These are phyloP conservation scores for Stromatinia cepivora DNA, from an alignment of 2,329 filamentous ascomycete genomes.

Conservation along the genomic window DNA sequence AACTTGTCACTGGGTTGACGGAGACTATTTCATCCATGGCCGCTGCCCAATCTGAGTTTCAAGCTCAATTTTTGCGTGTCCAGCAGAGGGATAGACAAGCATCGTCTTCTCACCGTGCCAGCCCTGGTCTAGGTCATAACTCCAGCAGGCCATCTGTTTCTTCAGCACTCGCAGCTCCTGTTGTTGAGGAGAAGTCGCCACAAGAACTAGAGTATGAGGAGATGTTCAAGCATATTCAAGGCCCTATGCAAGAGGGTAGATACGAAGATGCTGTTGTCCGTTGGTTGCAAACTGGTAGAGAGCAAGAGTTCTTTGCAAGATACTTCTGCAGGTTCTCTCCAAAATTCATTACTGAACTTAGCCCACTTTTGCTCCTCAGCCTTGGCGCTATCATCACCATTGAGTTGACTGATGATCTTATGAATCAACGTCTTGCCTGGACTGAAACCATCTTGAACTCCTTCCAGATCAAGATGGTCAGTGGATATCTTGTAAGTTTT, in stretches of 20 bases:
- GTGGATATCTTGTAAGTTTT: constrained; percentile 41
- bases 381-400: constrained; percentile 64
- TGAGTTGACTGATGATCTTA: constrained; percentile 53
- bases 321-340: constrained; percentile 54
- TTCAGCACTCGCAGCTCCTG: constrained; percentile 27
- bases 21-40: constrained; percentile 72
- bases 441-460: constrained; percentile 59
- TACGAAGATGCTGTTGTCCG: constrained; percentile 64
- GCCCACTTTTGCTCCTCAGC: constrained; percentile 62
- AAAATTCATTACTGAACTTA: constrained; percentile 55
- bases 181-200: constrained; percentile 18
- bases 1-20: constrained; percentile 64
- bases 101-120: constrained; percentile 20
- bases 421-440: constrained; percentile 60
- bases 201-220: constrained; percentile 52
- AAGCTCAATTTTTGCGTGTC: constrained; percentile 61
- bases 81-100: constrained; percentile 49
- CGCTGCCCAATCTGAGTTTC: constrained; percentile 65
- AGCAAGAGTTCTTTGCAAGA: constrained; percentile 62
- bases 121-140: constrained; percentile 21
- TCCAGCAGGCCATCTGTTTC: constrained; percentile 27
- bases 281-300: constrained; percentile 65
- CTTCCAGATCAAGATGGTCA: constrained; percentile 43
- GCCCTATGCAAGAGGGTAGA: constrained; percentile 60
- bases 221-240: constrained; percentile 59